Percentiles rank a stretch among this genome's conserved stretches.
These are phyloP conservation scores for Teratosphaeria pseudoeucalypti DNA, from an alignment of 2,329 filamentous ascomycete species.

Conservation along the genomic window DNA sequence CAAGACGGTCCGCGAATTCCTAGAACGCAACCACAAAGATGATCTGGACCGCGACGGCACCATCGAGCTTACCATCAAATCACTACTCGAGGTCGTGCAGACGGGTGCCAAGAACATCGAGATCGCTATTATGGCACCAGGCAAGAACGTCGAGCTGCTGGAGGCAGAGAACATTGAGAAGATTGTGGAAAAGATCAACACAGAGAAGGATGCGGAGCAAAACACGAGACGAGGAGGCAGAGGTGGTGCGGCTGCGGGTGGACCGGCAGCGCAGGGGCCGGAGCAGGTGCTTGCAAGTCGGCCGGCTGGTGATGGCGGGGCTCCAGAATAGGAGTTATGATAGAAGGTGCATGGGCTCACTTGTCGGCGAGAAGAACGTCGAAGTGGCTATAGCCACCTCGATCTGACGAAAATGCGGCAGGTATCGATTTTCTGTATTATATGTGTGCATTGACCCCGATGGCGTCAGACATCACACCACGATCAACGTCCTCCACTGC, in stretches of 20 bases:
- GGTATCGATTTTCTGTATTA: neutral
- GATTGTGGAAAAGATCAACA: slow-evolving; percentile 97
- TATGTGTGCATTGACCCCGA: neutral
- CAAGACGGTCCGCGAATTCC: slow-evolving; percentile 97
- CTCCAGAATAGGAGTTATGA: neutral
- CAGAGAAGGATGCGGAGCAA: slow-evolving; percentile 95
- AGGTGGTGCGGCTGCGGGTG: slow-evolving; percentile 22
- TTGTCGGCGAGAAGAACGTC: neutral
- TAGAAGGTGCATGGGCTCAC: neutral
- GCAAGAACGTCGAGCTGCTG: slow-evolving; percentile 84
- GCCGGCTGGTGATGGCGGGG: slow-evolving; percentile 24
- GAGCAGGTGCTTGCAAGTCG: slow-evolving; percentile 26
- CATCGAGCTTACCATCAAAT: slow-evolving; percentile 96
- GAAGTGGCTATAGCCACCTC: neutral
- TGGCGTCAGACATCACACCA: no score
- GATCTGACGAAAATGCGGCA: neutral
- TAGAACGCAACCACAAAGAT: slow-evolving; percentile 97
- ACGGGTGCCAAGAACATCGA: slow-evolving; percentile 99
- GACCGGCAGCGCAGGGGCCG: slow-evolving; percentile 14
- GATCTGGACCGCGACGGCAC: slow-evolving; percentile 94
- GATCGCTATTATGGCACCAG: slow-evolving; percentile 94
- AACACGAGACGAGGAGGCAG: slow-evolving; percentile 80
- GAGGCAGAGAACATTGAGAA: slow-evolving; percentile 91
- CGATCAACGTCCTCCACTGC: no score
- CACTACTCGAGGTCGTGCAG: slow-evolving; percentile 92